Evolutionary conservation across 768 basidiomycete species (phyloP).

Genomic region (Lactarius tabidus): DNA sequence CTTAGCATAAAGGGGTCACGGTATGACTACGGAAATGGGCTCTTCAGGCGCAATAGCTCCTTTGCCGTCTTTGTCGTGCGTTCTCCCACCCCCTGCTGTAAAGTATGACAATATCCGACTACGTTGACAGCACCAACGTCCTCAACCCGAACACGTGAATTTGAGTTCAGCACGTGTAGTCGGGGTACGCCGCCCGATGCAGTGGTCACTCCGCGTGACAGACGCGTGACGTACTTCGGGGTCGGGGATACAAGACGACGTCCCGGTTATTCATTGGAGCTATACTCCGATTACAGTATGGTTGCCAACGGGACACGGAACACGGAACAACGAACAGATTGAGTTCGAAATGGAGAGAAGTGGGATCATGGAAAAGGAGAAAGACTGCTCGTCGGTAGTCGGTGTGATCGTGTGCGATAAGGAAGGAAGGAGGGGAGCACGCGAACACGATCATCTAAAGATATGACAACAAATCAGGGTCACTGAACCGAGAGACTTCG

Average conservation of each 20-base stretch:
- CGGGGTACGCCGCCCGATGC: slow-evolving; percentile 38
- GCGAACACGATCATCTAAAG: slow-evolving; percentile 56
- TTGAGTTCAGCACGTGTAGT: neutral
- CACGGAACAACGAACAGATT: no score
- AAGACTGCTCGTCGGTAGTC: slow-evolving; percentile 6
- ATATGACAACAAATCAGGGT: slow-evolving; percentile 38
- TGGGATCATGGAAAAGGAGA: slow-evolving; percentile 11
- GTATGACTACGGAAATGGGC: slow-evolving; percentile 34
- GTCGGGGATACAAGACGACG: slow-evolving; percentile 50
- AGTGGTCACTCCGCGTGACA: no score
- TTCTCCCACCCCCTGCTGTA: slow-evolving; percentile 35
- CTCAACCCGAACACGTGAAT: neutral
- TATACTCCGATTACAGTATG: slow-evolving; percentile 4
- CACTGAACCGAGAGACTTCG: slow-evolving; percentile 44
- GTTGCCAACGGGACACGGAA: neutral
- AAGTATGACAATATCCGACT: no score
- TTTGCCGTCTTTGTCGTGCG: slow-evolving; percentile 47
- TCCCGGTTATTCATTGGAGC: slow-evolving; percentile 57
- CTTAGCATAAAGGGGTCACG: slow-evolving; percentile 44
- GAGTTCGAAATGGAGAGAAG: neutral
- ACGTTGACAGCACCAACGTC: no score
- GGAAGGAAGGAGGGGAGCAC: neutral
- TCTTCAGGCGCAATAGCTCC: slow-evolving; percentile 51
- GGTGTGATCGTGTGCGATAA: slow-evolving; percentile 11
- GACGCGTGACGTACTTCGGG: no score